phyloP scores from a whole-genome alignment of 2,329 filamentous ascomycete genomes.

The Botrytis squamosa region DNA sequence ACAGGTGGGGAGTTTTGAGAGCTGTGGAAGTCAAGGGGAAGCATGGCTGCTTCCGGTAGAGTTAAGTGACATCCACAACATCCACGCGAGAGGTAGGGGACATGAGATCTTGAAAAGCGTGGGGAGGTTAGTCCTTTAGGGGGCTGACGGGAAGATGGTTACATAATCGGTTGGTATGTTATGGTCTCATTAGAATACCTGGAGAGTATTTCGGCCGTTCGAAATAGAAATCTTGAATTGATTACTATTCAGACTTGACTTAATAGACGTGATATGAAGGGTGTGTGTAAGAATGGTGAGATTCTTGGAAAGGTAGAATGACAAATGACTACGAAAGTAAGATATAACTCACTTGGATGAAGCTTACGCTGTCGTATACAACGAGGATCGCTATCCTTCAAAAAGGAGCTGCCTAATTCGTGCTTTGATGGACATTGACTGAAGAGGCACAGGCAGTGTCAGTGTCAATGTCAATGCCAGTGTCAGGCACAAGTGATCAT shows the following conservation, averaged over 20 bases:
- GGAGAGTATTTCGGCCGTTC: background rate
- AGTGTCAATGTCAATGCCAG: background rate
- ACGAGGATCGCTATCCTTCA: constrained; percentile 10
- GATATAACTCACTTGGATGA: background rate
- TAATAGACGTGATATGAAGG: background rate
- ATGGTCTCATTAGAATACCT: background rate
- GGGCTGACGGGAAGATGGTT: constrained; percentile 18
- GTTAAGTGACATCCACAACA: constrained; percentile 18
- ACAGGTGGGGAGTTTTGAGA: background rate
- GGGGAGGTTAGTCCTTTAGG: constrained; percentile 15
- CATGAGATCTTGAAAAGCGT: constrained; percentile 12
- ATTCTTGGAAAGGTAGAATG: constrained; percentile 1
- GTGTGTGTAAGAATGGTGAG: background rate
- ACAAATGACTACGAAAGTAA: constrained; percentile 3
- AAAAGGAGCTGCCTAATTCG: constrained; percentile 14
- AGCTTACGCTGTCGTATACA: constrained; percentile 17
- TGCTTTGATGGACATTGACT: constrained; percentile 6
- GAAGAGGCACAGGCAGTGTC: background rate
- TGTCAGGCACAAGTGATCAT: constrained; percentile 1
- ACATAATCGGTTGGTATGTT: constrained; percentile 14
- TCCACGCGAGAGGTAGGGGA: constrained; percentile 20
- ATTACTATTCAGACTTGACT: background rate
- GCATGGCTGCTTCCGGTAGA: constrained; percentile 16
- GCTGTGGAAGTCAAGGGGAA: constrained; percentile 20
- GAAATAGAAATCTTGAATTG: background rate